Base-by-base conservation (phyloP, 2,329 filamentous ascomycete genomes). In the Clonostachys rhizophaga region DNA sequence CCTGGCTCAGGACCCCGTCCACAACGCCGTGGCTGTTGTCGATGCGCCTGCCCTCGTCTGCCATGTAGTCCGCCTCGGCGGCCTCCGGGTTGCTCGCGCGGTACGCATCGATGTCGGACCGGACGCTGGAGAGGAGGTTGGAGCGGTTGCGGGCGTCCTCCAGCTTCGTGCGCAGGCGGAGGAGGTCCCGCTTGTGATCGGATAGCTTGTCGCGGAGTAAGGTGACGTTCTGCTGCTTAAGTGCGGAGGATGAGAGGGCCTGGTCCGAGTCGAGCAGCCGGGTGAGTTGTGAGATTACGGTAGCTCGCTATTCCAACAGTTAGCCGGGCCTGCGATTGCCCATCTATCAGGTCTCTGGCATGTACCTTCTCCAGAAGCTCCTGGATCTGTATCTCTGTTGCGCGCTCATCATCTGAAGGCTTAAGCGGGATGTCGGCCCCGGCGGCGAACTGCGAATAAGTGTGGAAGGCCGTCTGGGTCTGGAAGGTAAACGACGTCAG, bases 191-290 rank as follows among this genome's bases (percentile, higher is more conserved):
- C 51, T 85, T 84, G 72, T 99, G 92, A 63, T 95, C 88, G 36
- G 83, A 74, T 14, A 97, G 84, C 64, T 96, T 87, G 71, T 96
- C 91, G 55, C 89, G 88, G 58, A 97, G 89, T 33, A 95, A 86
- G 49, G 89, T 79, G 36, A 99, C 84, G 65, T 97, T 96, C 72
- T 92, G 96, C 61, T 96, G 91, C 70, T 97, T 97, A n/a, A 96
- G 80, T 47, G 91, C 91, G 36, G 92, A 97, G 41, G 91, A 86
- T 44, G 88, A 90, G 50, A 95, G 81, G 47, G 85, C 78, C 18
- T 91, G 83, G 76, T 97, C 92, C 48, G 91, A 95, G 72, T 97
- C 92, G 56, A 97, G 87, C 46, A 96, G 84, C 49, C 92, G 89
- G 55, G 84, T 75, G 48, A 99, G 86, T 68, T 96, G 90, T 49